phyloP scores from a whole-genome alignment of 139 green algal genomes.

The Deuterostichococcus epilithicus region DNA sequence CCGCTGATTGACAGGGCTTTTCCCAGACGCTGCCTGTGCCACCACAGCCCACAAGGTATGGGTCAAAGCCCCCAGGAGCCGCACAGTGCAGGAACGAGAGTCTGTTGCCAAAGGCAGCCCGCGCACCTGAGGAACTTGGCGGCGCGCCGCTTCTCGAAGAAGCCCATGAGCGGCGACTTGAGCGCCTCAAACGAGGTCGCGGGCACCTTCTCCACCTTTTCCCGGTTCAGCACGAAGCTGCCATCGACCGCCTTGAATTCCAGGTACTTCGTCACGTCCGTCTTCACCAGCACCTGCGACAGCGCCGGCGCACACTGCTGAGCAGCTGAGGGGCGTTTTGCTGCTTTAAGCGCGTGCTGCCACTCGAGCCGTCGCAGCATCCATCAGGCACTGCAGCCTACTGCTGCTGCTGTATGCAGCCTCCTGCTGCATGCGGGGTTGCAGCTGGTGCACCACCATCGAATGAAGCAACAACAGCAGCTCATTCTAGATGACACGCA shows the following conservation, averaged over 20 bases:
- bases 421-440: not conserved
- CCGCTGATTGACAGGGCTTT: not conserved
- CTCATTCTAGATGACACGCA: not conserved
- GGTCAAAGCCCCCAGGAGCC: no score
- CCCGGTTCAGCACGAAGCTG: constrained; percentile 88
- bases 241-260: constrained; percentile 99
- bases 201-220: constrained; percentile 88
- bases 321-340: no score
- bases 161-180: constrained; percentile 85
- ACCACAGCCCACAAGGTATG: no score
- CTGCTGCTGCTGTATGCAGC: no score
- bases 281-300: constrained; percentile 84
- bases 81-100: no score
- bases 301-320: constrained; percentile 9
- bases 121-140: constrained; percentile 87
- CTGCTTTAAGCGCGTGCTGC: no score
- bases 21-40: not conserved
- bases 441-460: constrained; percentile 7
- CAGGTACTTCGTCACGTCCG: constrained; percentile 97
- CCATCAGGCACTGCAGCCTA: no score
- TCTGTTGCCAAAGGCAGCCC: not conserved
- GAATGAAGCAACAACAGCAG: not conserved
- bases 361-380: no score
- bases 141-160: constrained; percentile 97
- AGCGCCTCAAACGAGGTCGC: constrained; percentile 93